Evolutionary conservation across 257 asterid genomes (phyloP).

Genomic region (Leonotis leonurus): DNA sequence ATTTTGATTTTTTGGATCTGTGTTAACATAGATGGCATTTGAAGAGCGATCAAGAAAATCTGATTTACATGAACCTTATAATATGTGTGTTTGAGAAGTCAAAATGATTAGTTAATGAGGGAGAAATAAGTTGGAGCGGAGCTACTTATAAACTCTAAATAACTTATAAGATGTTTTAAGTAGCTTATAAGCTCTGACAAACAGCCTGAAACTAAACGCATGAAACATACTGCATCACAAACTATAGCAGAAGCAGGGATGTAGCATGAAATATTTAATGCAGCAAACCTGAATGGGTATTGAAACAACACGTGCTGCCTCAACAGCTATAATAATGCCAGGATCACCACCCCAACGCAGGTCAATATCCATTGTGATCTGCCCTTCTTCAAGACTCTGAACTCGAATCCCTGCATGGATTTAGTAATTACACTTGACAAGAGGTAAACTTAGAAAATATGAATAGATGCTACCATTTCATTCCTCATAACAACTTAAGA

Average conservation of each 20-base stretch:
- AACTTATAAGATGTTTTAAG: no score
- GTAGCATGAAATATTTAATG: slow-evolving; percentile 8
- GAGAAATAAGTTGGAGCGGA: no score
- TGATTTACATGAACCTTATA: no score
- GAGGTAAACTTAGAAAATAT: slow-evolving; percentile 4
- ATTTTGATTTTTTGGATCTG: no score
- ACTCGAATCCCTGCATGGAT: slow-evolving; percentile 82
- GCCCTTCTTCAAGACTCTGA: slow-evolving; percentile 94
- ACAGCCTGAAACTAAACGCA: no score
- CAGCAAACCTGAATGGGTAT: slow-evolving; percentile 88
- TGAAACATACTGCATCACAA: neutral
- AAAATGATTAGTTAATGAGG: no score
- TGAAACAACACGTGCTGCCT: slow-evolving; percentile 88
- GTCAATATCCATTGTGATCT: slow-evolving; percentile 92
- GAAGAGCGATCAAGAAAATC: no score
- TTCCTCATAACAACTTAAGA: no score
- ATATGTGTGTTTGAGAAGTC: no score
- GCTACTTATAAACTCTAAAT: no score
- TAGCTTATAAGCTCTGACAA: no score
- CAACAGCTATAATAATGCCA: slow-evolving; percentile 77
- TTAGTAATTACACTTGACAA: slow-evolving; percentile 14
- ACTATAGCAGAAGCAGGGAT: neutral
- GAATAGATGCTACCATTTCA: neutral
- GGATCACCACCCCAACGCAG: slow-evolving; percentile 99
- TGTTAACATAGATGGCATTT: no score